Conservation (phyloP, 2,329 filamentous ascomycete species). For the Beauveria brongniartii region DNA sequence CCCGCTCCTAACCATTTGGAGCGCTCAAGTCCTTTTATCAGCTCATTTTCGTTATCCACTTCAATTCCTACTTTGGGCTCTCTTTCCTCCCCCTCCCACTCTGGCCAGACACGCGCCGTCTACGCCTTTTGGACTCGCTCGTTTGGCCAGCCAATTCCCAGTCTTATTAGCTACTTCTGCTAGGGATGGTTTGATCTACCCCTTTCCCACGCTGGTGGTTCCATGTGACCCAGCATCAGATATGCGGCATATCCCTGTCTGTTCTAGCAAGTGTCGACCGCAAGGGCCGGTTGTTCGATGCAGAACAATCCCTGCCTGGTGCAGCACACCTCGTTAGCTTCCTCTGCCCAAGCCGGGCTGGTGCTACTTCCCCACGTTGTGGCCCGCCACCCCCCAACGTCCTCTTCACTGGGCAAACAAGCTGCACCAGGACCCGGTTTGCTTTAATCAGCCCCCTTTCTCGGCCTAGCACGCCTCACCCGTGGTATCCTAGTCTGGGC, state of each 20-base stretch:
- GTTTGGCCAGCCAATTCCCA: neutral
- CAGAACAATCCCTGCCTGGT: constrained; percentile 7
- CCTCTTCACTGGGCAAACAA: constrained; percentile 13
- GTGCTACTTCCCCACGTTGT: constrained; percentile 14
- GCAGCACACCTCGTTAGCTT: neutral
- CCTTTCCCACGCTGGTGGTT: neutral
- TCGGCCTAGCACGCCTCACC: constrained; percentile 41
- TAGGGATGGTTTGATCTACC: constrained; percentile 1
- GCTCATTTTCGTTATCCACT: constrained; percentile 12
- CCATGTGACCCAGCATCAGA: neutral
- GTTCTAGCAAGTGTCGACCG: neutral
- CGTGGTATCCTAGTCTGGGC: constrained; percentile 40
- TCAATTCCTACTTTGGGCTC: constrained; percentile 8
- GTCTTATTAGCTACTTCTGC: neutral
- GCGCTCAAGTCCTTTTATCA: constrained; percentile 10
- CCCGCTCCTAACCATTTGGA: constrained; percentile 6
- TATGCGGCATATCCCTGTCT: constrained; percentile 2
- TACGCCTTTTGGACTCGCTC: neutral
- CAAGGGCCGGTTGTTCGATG: constrained; percentile 8
- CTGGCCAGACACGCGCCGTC: neutral
- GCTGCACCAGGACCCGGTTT: constrained; percentile 16
- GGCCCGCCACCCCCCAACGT: constrained; percentile 11
- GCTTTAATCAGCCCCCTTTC: constrained; percentile 31
- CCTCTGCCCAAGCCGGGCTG: neutral
- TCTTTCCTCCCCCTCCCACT: neutral